A percentile compares a stretch with the other conserved stretches of the same genome.
These are phyloP conservation scores for Lycium barbarum DNA, from an alignment of 257 asterid species.

Conservation along the genomic window DNA sequence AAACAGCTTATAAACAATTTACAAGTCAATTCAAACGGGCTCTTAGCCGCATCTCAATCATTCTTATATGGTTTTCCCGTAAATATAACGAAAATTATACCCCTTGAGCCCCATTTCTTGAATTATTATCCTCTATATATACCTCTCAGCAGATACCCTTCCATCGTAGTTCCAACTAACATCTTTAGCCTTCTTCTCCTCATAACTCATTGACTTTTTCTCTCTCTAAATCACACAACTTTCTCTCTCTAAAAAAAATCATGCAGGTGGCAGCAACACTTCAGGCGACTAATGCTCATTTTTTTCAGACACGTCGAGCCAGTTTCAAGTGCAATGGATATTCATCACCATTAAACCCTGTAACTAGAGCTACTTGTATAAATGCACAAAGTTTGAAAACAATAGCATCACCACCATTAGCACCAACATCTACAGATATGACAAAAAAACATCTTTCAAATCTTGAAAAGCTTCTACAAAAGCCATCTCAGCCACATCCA, in stretches of 20 bases:
- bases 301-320: conserved; percentile 47
- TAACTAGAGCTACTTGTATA: conserved; percentile 30
- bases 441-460: conserved; percentile 62
- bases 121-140: neutral
- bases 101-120: neutral
- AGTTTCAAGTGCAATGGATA: conserved; percentile 49
- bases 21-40: too few relatives aligned
- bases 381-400: conserved; percentile 33
- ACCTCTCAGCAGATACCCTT: neutral
- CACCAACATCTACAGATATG: conserved; percentile 40
- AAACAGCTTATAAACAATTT: too few relatives aligned
- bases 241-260: neutral
- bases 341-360: conserved; percentile 60
- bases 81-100: neutral
- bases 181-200: neutral
- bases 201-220: conserved; percentile 8
- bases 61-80: neutral
- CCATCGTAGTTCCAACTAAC: neutral
- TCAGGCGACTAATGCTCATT: conserved; percentile 56
- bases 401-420: neutral
- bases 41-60: neutral
- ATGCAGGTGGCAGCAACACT: conserved; percentile 70
- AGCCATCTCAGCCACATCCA: conserved; percentile 37
- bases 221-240: neutral
- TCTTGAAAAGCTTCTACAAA: conserved; percentile 66